Percentiles rank a stretch among this genome's conserved stretches.
These are phyloP conservation scores for Sphagnum magellanicum DNA, from an alignment of 228 moss, liverwort and hornwort species.

Conservation along the genomic window DNA sequence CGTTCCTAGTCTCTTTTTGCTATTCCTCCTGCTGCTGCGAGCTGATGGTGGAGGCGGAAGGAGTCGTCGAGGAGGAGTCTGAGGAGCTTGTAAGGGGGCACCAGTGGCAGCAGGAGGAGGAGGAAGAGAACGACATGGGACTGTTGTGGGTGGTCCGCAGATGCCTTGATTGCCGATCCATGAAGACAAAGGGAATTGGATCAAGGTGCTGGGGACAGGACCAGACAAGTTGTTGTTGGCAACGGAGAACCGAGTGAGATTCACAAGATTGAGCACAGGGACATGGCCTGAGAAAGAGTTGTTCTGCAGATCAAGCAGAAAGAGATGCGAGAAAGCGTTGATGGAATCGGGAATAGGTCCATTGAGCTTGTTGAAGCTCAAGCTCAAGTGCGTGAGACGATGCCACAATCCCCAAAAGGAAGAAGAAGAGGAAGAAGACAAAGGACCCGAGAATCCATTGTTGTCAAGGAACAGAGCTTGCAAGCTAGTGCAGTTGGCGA, in stretches of 20 bases:
- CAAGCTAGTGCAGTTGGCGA: constrained; percentile 10
- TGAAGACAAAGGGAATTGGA: constrained; percentile 30
- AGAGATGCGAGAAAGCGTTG: constrained; percentile 16
- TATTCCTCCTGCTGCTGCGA: neutral
- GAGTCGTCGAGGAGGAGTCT: neutral
- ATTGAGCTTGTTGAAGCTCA: constrained; percentile 29
- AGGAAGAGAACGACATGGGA: constrained; percentile 12
- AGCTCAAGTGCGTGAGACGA: constrained; percentile 22
- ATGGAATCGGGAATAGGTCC: constrained; percentile 49
- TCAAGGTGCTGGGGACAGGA: constrained; percentile 37
- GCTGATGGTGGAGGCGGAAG: no score
- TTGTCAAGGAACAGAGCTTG: constrained; percentile 11
- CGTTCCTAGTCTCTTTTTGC: constrained; percentile 10
- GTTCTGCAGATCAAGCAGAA: constrained; percentile 27
- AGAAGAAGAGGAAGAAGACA: constrained; percentile 18
- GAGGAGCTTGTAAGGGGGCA: constrained; percentile 4
- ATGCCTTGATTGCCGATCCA: constrained; percentile 49
- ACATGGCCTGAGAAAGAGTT: constrained; percentile 51
- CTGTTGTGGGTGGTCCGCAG: constrained; percentile 54
- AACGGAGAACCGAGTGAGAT: constrained; percentile 42
- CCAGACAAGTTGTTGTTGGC: constrained; percentile 75
- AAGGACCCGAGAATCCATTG: constrained; percentile 20
- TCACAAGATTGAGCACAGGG: constrained; percentile 28
- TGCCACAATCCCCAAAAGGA: constrained; percentile 14
- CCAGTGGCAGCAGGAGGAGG: neutral